Evolutionary conservation across 2,329 filamentous ascomycete genomes (phyloP), one percentile per base, ranked within the genome.

Genomic region (Lecanicillium sp.): DNA sequence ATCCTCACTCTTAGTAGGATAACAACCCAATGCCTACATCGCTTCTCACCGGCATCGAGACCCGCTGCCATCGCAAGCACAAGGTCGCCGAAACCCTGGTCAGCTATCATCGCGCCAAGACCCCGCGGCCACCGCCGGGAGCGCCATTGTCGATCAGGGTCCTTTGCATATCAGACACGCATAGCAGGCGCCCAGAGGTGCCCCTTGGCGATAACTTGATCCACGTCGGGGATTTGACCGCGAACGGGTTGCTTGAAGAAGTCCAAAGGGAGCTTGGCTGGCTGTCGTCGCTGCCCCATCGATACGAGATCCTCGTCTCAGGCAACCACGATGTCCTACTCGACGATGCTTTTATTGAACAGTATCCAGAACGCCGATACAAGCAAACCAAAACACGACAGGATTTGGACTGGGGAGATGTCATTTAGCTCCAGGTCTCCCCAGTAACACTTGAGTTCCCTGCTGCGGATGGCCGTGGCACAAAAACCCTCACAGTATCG

Each of bases 311-410:
- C 51, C 71, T 86, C 20, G 64, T 85, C 52, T 80, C 81, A 49
- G 80, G 79, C 14, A 87, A 87, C 58, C 83, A 87, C 60, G 83
- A 87, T 56, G 67, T 84, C 44, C 80, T 80, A 0, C 73, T 87
- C 5, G 82, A 86, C 55, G 54, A 65, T 10, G 57, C 65, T 1
- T 84, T 83, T 41, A 40, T 54, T 17, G 19, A 14, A 5, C 5
- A 35, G 19, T 17, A 35, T 35, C 32, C 32, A 5, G n/a, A 14
- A 33, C 51, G 56, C 4, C 52, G 53, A 1, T 57, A 54, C 19
- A 53, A 56, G 1, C 44, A 51, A 26, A 45, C 12, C 1, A 41
- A 39, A 3, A 52, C 48, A 1, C 50, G 27, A 19, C 33, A 29
- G 0, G 52, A 60, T 26, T 48, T 60, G 0, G 51, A 57, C 7